phyloP scores from a whole-genome alignment of 2,329 filamentous ascomycete genomes.

The Colletotrichum simmondsii region DNA sequence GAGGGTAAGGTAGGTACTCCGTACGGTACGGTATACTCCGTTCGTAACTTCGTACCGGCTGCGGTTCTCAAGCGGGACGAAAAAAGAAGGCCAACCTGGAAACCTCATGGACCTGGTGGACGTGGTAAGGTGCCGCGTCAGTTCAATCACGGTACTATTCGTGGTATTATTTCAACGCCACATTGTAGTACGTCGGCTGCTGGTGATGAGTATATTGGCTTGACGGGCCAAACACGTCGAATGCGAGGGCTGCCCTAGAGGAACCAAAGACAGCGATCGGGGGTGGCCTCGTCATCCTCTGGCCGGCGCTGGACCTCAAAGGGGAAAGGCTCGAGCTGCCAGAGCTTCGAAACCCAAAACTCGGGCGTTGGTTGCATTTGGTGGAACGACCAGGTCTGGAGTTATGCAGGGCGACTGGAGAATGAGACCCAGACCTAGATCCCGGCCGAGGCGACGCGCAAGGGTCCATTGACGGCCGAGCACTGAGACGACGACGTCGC shows the following conservation, averaged over 20 bases:
- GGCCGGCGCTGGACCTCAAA: conserved; percentile 21
- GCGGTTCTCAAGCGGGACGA: conserved; percentile 21
- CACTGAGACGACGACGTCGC: conserved; percentile 22
- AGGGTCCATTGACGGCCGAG: conserved; percentile 28
- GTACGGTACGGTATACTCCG: no score
- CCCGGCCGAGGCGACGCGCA: conserved; percentile 21
- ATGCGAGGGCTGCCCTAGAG: conserved; percentile 13
- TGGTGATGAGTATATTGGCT: conserved; percentile 19
- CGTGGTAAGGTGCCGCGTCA: conserved; percentile 26
- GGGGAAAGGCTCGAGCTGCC: conserved; percentile 30
- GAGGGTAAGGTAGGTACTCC: not conserved
- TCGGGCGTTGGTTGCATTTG: conserved; percentile 31
- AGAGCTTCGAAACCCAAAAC: conserved; percentile 34
- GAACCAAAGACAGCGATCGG: conserved; percentile 8
- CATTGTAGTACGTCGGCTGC: conserved; percentile 24
- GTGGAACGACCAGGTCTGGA: conserved; percentile 32
- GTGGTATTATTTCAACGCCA: conserved; percentile 11
- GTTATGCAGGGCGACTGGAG: conserved; percentile 28
- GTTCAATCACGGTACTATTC: conserved; percentile 17
- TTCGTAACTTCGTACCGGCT: not conserved
- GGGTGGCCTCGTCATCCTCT: conserved; percentile 32
- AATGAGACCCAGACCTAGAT: conserved; percentile 13
- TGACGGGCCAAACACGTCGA: not conserved
- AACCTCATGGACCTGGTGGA: not conserved
- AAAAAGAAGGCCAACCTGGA: not conserved